These are phyloP conservation scores for Zygnema cylindricum DNA, from an alignment of 139 green algal genomes.

Conservation along the genomic window DNA sequence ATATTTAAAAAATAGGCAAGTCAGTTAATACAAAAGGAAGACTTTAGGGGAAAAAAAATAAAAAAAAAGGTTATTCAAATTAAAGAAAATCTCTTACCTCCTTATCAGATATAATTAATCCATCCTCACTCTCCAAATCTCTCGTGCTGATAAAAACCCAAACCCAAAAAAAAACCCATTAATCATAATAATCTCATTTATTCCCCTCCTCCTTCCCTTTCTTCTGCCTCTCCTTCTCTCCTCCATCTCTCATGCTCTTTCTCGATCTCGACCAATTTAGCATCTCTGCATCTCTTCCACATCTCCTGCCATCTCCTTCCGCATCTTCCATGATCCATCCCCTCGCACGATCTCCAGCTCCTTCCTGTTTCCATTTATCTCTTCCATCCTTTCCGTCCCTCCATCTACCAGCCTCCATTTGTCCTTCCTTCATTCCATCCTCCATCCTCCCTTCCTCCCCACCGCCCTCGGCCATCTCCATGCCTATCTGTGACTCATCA, in stretches of 20 bases:
- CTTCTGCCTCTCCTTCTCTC: neutral
- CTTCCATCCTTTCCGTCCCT: neutral
- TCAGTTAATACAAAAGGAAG: neutral
- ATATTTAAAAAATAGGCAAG: neutral
- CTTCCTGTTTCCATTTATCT: neutral
- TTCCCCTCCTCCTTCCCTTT: neutral
- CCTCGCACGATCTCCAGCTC: neutral
- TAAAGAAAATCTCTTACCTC: neutral
- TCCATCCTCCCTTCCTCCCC: neutral
- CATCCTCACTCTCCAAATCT: too few species aligned
- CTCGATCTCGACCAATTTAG: too few species aligned
- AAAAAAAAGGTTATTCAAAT: too few species aligned
- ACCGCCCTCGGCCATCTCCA: neutral
- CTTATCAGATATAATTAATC: too few species aligned
- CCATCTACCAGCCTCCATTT: neutral
- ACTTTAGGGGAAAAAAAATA: too few species aligned
- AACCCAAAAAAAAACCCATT: too few species aligned
- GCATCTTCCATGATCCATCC: neutral
- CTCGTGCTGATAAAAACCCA: too few species aligned
- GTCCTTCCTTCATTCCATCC: too few species aligned
- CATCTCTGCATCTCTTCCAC: neutral
- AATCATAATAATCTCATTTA: too few species aligned
- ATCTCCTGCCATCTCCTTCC: neutral
- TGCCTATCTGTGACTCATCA: neutral
- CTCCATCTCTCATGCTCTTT: too few species aligned